phyloP scores from a whole-genome alignment of 148 eudicot genomes.

The Vaccinium myrtillus region DNA sequence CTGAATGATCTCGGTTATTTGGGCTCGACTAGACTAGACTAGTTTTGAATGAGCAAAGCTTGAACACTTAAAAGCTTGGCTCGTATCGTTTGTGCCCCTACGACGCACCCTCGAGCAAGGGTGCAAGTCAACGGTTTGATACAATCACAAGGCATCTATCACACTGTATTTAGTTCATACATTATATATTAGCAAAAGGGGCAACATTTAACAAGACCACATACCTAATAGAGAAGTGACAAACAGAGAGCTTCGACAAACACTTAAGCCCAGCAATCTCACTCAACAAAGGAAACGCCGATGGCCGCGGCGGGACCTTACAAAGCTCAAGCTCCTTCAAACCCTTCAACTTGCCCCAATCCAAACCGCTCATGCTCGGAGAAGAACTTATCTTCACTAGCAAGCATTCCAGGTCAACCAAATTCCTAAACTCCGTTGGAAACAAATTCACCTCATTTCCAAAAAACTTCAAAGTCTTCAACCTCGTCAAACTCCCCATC shows the following conservation, averaged over 20 bases:
- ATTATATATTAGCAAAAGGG: no score
- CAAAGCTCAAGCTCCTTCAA: slow-evolving; percentile 82
- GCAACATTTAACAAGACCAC: no score
- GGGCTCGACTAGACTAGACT: neutral
- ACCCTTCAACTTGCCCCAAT: slow-evolving; percentile 46
- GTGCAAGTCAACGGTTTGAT: neutral
- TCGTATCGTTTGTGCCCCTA: neutral
- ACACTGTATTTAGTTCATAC: neutral
- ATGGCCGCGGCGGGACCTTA: slow-evolving; percentile 43
- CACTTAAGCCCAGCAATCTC: slow-evolving; percentile 66
- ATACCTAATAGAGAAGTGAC: slow-evolving; percentile 86
- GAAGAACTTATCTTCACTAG: slow-evolving; percentile 59
- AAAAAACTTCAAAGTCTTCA: slow-evolving; percentile 76
- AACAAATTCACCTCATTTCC: slow-evolving; percentile 82
- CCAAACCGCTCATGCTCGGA: slow-evolving; percentile 54
- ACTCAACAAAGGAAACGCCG: slow-evolving; percentile 53
- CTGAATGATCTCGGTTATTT: neutral
- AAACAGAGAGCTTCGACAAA: slow-evolving; percentile 71
- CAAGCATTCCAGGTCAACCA: slow-evolving; percentile 58
- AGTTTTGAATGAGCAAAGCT: neutral
- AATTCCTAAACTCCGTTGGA: slow-evolving; percentile 55
- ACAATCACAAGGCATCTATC: neutral
- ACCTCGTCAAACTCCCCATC: slow-evolving; percentile 41
- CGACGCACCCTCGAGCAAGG: neutral
- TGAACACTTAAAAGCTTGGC: neutral